Evolutionary conservation across 2,329 filamentous ascomycete genomes (phyloP), one percentile per base, ranked within the genome.

Genomic region (Grosmannia clavigera): DNA sequence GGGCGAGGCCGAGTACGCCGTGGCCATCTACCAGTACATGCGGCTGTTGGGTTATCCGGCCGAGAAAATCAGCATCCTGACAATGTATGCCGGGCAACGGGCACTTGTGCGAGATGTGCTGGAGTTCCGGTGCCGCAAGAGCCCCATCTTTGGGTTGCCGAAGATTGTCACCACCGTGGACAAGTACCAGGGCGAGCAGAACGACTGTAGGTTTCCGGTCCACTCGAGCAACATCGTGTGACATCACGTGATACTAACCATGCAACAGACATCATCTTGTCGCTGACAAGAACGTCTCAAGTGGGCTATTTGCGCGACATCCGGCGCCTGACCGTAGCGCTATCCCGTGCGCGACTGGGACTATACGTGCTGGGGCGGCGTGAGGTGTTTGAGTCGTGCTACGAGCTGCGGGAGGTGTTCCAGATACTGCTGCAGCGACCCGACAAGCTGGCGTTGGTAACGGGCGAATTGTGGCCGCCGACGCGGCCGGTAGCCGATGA

Each of bases 171-270:
- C 90, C 3, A 99, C 95, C 5, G 92, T 99, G 64, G 94, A 99
- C 76, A 96, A 96, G 72, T 99, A 97, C 69, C 94, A 99, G 76
- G 95, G 94, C 71, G 94, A 99, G 77, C 94, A 99, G 74, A 99
- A 99, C 73, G 94, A 99, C 69, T 97, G 90, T 94, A 80, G 80
- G 88, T 83, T 60, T 48, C 35, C 9, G 33, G 11, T 25, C 31
- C 16, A 10, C 6, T 16, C 12, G 38, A 40, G 12, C 38, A 14
- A 14, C 12, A 40, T 16, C 6, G 38, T 14, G 38, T 12, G 22
- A 25, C 31, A 60, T 51, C 52, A 55, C 19, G 19, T n/a, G 19
- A 46, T 46, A 7, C 43, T 46, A 46, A 46, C 19, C 16, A 46
- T 58, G 9, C 57, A 46, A 14, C 60, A 94, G 90, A 96, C 69